phyloP scores from a whole-genome alignment of 2,329 filamentous ascomycete species.

The Chrysoporthe cubensis region DNA sequence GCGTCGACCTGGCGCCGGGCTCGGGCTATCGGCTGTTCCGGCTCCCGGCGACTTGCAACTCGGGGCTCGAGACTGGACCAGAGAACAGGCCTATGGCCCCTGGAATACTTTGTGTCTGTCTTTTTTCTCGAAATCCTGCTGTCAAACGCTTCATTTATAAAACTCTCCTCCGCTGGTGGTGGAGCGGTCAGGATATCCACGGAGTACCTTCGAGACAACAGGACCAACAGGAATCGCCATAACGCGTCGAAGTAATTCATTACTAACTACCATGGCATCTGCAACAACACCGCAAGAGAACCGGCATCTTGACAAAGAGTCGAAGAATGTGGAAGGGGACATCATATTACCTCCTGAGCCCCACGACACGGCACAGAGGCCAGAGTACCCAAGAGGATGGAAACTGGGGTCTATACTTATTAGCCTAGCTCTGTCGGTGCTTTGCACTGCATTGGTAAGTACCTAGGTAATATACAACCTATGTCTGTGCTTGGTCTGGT shows the following conservation, averaged over 20 bases:
- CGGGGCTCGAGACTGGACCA: not conserved
- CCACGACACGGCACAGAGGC: not conserved
- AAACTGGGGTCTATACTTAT: slow-evolving; percentile 2
- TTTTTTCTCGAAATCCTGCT: not conserved
- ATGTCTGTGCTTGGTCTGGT: not conserved
- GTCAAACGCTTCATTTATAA: not conserved
- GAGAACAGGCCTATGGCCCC: not conserved
- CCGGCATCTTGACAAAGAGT: not conserved
- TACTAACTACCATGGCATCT: not conserved
- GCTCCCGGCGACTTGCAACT: not conserved
- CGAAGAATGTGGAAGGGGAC: not conserved
- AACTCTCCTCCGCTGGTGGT: not conserved
- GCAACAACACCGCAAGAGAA: not conserved
- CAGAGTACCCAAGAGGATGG: slow-evolving; percentile 2
- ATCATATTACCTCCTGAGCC: not conserved
- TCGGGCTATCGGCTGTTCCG: not conserved
- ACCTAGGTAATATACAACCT: not conserved
- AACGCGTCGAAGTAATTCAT: not conserved
- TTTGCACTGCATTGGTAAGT: slow-evolving; percentile 6
- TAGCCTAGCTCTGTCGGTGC: not conserved
- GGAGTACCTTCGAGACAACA: not conserved
- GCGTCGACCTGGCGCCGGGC: not conserved
- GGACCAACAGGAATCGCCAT: not conserved
- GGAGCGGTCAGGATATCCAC: not conserved
- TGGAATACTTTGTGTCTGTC: not conserved